These are phyloP conservation scores for Nepenthes gracilis DNA, from an alignment of 148 eudicot species.

Conservation along the genomic window DNA sequence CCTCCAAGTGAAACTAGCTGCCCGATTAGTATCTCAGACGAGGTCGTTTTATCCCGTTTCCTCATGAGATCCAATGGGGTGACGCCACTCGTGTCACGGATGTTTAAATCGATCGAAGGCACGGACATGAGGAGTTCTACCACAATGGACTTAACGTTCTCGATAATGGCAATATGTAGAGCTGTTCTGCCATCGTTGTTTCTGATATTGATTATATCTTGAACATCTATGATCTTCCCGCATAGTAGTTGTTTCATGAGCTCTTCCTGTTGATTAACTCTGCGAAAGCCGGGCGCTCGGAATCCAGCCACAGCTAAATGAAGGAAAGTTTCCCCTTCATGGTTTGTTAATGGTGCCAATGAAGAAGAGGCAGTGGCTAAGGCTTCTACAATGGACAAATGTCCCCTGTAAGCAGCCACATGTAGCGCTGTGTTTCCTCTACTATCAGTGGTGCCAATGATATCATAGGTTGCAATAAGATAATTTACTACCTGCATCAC, in stretches of 20 bases:
- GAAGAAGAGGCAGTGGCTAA: conserved; percentile 39
- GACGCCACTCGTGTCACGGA: conserved; percentile 37
- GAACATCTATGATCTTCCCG: conserved; percentile 22
- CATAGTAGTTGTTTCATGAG: conserved; percentile 38
- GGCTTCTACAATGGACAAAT: conserved; percentile 32
- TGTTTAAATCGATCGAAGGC: conserved; percentile 31
- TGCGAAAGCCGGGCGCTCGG: conserved; percentile 50
- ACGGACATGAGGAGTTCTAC: conserved; percentile 54
- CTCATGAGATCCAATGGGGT: conserved; percentile 70
- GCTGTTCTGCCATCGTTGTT: conserved; percentile 73
- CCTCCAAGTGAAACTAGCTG: conserved; percentile 53
- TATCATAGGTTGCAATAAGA: conserved; percentile 37
- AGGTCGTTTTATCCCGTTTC: conserved; percentile 35
- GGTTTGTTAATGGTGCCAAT: conserved; percentile 31
- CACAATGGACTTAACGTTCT: conserved; percentile 35
- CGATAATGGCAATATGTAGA: conserved; percentile 62
- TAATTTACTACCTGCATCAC: conserved; percentile 52
- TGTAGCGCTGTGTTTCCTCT: conserved; percentile 75
- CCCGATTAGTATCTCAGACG: conserved; percentile 35
- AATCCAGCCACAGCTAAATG: conserved; percentile 80
- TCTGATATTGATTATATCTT: conserved; percentile 41
- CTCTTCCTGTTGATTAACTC: conserved; percentile 48
- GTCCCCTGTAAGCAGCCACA: conserved; percentile 70
- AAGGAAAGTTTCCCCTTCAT: conserved; percentile 63
- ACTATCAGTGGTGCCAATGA: conserved; percentile 38